Base-by-base conservation (phyloP, 2,329 filamentous ascomycete species). In the Xylaria sp. region DNA sequence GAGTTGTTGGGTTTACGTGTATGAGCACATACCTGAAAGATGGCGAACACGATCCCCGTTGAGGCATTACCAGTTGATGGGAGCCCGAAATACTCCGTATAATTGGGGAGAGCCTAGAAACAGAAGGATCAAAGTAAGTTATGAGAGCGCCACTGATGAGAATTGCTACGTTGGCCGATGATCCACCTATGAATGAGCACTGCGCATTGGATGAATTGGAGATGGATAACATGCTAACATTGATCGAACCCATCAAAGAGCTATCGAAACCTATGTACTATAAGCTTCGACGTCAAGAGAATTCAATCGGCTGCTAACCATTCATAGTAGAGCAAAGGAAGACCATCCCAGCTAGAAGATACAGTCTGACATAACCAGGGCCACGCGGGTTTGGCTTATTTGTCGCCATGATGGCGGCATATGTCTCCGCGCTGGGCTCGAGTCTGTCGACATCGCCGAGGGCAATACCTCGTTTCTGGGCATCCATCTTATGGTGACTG, bases 1-100 rank as follows among this genome's bases (percentile, higher is more conserved):
- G 17, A 16, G 7, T 11, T 2, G 4, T 38, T 11, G 11, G 20
- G 9, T 11, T 11, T 21, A 11, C 24, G 24, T 18, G 9, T 11
- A 11, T 41, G 22, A 24, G n/a, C 24, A 43, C 54, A 8, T 56
- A 67, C 63, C 54, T 72, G 66, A 44, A 73, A 76, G 38, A 78
- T 78, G 20, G 75, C 70, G 37, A 78, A 77, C 4, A 77, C 70
- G 13, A 78, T 69, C 11, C 76, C 76, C 0, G 75, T 78, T 16
- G 70, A 66, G 1, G 72, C 65, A 37, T 73, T 71, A 7, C 75
- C 75, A 13, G 63, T 61, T 47, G 56, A 53, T 11, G 71, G 62
- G 9, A 75, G 62, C 18, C 64, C 63, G 48, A 75, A 78, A 53
- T 77, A 77, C 4, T 61, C 45, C 1, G 70, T 75, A 48, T 74